Percentiles rank a stretch among this genome's conserved stretches.
Evolutionary conservation across 257 asterid genomes (phyloP).

Genomic region (Euphrasia confusa): DNA sequence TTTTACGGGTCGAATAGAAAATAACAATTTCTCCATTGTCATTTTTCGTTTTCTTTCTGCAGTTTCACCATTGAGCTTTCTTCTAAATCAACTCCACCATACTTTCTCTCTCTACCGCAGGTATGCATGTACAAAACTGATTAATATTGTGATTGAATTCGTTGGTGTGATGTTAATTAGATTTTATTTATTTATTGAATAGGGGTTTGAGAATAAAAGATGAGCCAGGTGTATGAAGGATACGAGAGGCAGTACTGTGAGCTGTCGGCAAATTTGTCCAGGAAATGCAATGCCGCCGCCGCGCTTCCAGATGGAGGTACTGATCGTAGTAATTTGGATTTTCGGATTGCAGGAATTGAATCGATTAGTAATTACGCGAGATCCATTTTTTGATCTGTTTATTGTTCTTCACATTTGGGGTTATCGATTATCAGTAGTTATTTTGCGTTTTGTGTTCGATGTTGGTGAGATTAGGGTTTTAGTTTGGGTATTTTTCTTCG

Average conservation of each 20-base stretch:
- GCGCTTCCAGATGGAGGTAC: slow-evolving; percentile 75
- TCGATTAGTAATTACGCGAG: slow-evolving; percentile 9
- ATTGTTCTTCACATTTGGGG: neutral
- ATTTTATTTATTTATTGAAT: slow-evolving; percentile 7
- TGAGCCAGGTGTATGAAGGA: slow-evolving; percentile 89
- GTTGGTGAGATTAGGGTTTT: slow-evolving; percentile 25
- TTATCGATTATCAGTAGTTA: neutral
- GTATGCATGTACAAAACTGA: slow-evolving; percentile 3
- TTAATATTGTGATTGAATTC: neutral
- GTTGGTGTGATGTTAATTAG: slow-evolving; percentile 1
- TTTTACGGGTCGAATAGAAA: slow-evolving; percentile 2
- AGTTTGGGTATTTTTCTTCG: neutral
- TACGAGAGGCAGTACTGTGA: slow-evolving; percentile 95
- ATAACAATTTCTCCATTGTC: neutral
- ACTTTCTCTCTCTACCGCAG: slow-evolving; percentile 23
- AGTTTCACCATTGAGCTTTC: slow-evolving; percentile 8
- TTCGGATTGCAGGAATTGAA: slow-evolving; percentile 1
- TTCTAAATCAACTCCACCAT: slow-evolving; percentile 13
- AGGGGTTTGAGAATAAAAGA: slow-evolving; percentile 32
- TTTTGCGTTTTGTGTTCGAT: slow-evolving; percentile 13
- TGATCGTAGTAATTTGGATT: neutral
- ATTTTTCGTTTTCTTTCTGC: neutral
- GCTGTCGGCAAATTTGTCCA: slow-evolving; percentile 75
- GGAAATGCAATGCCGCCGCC: slow-evolving; percentile 65
- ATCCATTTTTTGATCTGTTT: neutral